These are phyloP conservation scores for Fusarium verrucosum DNA, from an alignment of 2,329 filamentous ascomycete genomes.

Conservation along the genomic window DNA sequence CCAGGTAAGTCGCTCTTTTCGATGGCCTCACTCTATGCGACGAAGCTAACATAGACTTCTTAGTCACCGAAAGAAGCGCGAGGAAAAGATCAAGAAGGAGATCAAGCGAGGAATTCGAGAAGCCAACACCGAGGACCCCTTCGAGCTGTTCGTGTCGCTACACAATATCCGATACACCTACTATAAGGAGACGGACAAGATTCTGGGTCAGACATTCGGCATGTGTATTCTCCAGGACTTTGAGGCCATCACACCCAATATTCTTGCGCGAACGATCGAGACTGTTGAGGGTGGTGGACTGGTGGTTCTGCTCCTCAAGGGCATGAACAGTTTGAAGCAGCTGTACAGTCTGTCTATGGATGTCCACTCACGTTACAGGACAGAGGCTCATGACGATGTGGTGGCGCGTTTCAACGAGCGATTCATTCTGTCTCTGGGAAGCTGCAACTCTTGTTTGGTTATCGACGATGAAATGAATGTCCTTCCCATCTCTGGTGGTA, in stretches of 20 bases:
- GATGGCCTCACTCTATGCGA: slow-evolving; percentile 5
- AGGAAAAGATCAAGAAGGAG: slow-evolving; percentile 98
- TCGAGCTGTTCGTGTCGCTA: slow-evolving; percentile 95
- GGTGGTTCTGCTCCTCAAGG: slow-evolving; percentile 89
- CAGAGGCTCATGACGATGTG: slow-evolving; percentile 94
- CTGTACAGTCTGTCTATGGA: slow-evolving; percentile 98
- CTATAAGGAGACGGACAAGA: slow-evolving; percentile 99
- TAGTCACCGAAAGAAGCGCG: slow-evolving; percentile 95
- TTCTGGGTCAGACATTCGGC: slow-evolving; percentile 95
- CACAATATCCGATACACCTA: slow-evolving; percentile 99
- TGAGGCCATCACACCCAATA: slow-evolving; percentile 96
- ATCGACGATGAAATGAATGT: slow-evolving; percentile 99
- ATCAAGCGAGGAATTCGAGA: slow-evolving; percentile 95
- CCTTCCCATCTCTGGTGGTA: slow-evolving; percentile 93
- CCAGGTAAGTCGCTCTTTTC: slow-evolving; percentile 61
- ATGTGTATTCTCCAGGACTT: slow-evolving; percentile 99
- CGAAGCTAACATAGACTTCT: slow-evolving; percentile 23
- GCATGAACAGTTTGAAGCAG: slow-evolving; percentile 97
- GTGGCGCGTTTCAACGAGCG: slow-evolving; percentile 97
- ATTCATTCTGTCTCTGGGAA: slow-evolving; percentile 94
- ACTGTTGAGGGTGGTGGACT: slow-evolving; percentile 96
- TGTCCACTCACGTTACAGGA: slow-evolving; percentile 94
- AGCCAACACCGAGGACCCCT: slow-evolving; percentile 90
- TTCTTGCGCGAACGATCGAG: slow-evolving; percentile 93
- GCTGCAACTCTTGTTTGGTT: slow-evolving; percentile 92